Evolutionary conservation across 768 basidiomycete genomes (phyloP), one percentile per base, ranked within the genome.

Genomic region (Russula abietina): DNA sequence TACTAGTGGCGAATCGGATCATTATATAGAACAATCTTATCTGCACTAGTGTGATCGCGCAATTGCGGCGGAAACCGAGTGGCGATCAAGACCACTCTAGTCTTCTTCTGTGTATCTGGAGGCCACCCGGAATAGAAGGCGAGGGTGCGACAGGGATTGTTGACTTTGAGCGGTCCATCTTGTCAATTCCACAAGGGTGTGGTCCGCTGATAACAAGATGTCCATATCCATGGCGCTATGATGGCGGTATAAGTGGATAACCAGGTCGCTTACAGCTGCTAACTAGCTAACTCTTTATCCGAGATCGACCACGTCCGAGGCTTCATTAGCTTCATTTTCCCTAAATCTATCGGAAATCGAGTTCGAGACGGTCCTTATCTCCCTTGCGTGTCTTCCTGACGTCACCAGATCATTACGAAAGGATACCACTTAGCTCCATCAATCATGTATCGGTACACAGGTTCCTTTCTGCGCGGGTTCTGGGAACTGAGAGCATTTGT

Each of bases 321-420:
- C n/a, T n/a, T n/a, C n/a, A n/a, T n/a, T n/a, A n/a, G n/a, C n/a
- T 65, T 91, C 89, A 19, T 76, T 77, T 12, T 11, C 36, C 12
- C 11, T 3, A 12, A 12, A 14, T 8, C 12, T 36, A 36, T 11
- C 12, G 36, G 36, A 4, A 12, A 68, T 91, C 90, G 30, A 96
- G 82, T 4, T 93, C 94, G 3, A 96, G 81, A 2, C 91, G 83
- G 30, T 83, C 83, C 85, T 95, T 90, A 9, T 91, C 91, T 70
- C 93, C 93, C 70, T 88, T 89, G 32, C 92, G 85, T 2, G 92
- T 91, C 60, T 87, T 88, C 71, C 87, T 89, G 4, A 95, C 89
- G 71, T 95, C 93, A 33, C 84, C 81, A 3, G 88, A 38, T 38
- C 38, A 76, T 60, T 82, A 89, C 6, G 86, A 81, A 38, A 89